These are phyloP conservation scores for Penicillium macrosclerotiorum DNA, from an alignment of 495 filamentous ascomycete species.

Conservation along the genomic window DNA sequence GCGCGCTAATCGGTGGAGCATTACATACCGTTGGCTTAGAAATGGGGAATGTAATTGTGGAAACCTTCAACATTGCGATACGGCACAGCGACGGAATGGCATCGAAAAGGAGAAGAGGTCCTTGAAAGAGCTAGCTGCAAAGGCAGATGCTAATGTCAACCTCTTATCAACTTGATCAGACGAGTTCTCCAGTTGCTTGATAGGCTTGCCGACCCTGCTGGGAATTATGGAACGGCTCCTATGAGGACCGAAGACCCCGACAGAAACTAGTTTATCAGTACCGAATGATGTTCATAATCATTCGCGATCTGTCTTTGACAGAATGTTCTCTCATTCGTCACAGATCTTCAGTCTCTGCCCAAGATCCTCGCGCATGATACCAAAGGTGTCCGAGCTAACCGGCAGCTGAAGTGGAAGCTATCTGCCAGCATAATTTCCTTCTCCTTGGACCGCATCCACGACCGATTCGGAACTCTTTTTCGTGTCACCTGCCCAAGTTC, in stretches of 20 bases:
- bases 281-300: too few species aligned
- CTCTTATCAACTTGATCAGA: background rate
- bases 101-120: constrained; percentile 41
- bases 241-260: too few species aligned
- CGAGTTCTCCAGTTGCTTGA: background rate
- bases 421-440: too few species aligned
- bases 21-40: constrained; percentile 41
- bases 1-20: constrained; percentile 36
- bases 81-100: constrained; percentile 33
- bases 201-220: too few species aligned
- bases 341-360: background rate
- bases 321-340: constrained; percentile 4
- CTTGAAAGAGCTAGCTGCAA: constrained; percentile 20
- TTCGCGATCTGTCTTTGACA: constrained; percentile 1
- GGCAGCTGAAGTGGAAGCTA: too few species aligned
- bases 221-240: too few species aligned
- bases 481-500: too few species aligned
- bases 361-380: background rate
- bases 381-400: too few species aligned
- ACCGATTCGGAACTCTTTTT: too few species aligned
- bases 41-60: constrained; percentile 41
- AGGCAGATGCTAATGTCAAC: background rate
- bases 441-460: too few species aligned
- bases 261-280: too few species aligned
- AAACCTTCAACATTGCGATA: constrained; percentile 36